These are phyloP conservation scores for Cutaneotrichosporon dermatis DNA, from an alignment of 1,284 basidiomycete species.

Conservation along the genomic window DNA sequence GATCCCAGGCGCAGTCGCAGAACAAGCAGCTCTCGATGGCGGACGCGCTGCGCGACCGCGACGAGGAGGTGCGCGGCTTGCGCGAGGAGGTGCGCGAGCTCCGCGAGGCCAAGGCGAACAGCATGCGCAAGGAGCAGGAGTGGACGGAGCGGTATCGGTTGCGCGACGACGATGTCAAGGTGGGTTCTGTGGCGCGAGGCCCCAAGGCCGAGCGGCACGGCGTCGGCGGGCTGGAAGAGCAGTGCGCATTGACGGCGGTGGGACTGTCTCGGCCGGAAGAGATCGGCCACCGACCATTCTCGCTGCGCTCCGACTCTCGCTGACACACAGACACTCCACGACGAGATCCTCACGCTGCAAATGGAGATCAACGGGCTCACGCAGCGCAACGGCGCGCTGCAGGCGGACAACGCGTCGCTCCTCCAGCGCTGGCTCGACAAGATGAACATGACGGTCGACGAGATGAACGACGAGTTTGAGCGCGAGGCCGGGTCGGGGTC, in stretches of 20 bases:
- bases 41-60: constrained; percentile 86
- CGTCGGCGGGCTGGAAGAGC: too few species aligned
- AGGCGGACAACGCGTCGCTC: constrained; percentile 87
- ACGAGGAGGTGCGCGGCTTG: constrained; percentile 74
- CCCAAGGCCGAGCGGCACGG: too few species aligned
- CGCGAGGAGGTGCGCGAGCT: constrained; percentile 79
- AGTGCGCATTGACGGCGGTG: too few species aligned
- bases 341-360: constrained; percentile 85
- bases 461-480: constrained; percentile 76
- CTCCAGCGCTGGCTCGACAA: constrained; percentile 92
- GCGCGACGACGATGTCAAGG: constrained; percentile 84
- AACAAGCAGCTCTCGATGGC: constrained; percentile 93
- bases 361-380: constrained; percentile 86
- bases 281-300: neutral
- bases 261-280: neutral
- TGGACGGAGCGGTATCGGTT: constrained; percentile 80
- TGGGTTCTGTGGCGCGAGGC: constrained; percentile 42
- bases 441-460: constrained; percentile 86
- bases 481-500: constrained; percentile 24
- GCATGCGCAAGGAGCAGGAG: constrained; percentile 50
- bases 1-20: constrained; percentile 76
- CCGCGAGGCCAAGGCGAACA: constrained; percentile 62
- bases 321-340: constrained; percentile 70
- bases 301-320: neutral
- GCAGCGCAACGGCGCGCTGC: constrained; percentile 75